A percentile compares a stretch with the other conserved stretches of the same genome.
Evolutionary conservation across 225 moss, liverwort and hornwort genomes (phyloP).

Genomic region (Physcomitrium patens): DNA sequence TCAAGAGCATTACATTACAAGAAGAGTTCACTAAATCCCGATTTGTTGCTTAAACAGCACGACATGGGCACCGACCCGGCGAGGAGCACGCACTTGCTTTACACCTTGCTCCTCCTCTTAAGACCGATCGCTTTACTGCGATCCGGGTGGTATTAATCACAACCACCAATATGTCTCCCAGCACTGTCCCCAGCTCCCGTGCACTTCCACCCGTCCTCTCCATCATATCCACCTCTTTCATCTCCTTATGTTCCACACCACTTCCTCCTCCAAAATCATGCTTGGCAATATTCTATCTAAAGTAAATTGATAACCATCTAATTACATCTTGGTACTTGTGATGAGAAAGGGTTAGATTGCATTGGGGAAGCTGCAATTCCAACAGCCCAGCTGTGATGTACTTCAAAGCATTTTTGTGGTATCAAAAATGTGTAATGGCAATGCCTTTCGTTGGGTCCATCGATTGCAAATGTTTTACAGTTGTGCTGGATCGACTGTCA

Average conservation of each 20-base stretch:
- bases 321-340: not conserved
- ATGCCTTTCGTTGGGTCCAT: not conserved
- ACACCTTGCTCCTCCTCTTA: slow-evolving; percentile 51
- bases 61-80: slow-evolving; percentile 56
- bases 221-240: slow-evolving; percentile 22
- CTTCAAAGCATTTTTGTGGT: too few species aligned
- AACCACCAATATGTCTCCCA: slow-evolving; percentile 57
- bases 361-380: too few species aligned
- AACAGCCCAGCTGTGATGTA: too few species aligned
- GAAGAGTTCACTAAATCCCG: slow-evolving; percentile 77
- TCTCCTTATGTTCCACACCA: slow-evolving; percentile 25
- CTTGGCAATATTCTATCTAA: not conserved
- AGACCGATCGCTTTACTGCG: slow-evolving; percentile 32
- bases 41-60: slow-evolving; percentile 79
- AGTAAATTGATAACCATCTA: not conserved
- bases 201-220: slow-evolving; percentile 32
- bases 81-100: slow-evolving; percentile 53
- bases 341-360: not conserved
- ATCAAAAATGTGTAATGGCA: not conserved
- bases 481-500: slow-evolving; percentile 16
- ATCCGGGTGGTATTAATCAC: slow-evolving; percentile 31
- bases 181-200: slow-evolving; percentile 46
- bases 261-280: slow-evolving; percentile 31
- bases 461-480: not conserved
- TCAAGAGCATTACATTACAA: slow-evolving; percentile 45